Evolutionary conservation across 139 green algal species (phyloP).

Genomic region (Edaphochlamys debaryana): DNA sequence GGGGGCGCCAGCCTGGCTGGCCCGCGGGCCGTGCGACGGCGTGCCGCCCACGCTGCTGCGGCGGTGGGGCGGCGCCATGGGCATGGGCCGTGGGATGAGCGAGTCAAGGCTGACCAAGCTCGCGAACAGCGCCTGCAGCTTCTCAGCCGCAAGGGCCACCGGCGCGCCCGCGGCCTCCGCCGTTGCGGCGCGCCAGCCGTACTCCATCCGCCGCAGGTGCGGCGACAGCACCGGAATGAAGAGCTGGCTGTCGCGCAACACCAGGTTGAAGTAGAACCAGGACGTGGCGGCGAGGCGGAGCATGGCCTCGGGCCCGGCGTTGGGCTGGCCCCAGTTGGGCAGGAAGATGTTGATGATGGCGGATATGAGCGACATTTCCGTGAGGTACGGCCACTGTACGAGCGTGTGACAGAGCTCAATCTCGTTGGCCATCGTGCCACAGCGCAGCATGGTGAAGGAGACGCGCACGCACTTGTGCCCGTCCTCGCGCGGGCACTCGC

Average conservation of each 20-base stretch:
- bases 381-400: conserved; percentile 84
- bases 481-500: conserved; percentile 14
- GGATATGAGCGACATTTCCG: conserved; percentile 73
- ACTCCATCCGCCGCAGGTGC: conserved; percentile 27
- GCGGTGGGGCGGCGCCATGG: too few species aligned
- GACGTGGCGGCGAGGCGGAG: conserved; percentile 54
- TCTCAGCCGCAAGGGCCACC: conserved; percentile 12
- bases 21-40: too few species aligned
- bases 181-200: not conserved
- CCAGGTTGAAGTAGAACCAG: conserved; percentile 87
- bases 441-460: conserved; percentile 53
- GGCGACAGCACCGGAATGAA: conserved; percentile 54
- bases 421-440: conserved; percentile 71
- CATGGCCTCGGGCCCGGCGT: conserved; percentile 18
- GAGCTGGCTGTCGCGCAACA: conserved; percentile 72
- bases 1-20: too few species aligned
- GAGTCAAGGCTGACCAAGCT: too few species aligned
- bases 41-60: too few species aligned
- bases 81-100: too few species aligned
- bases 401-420: conserved; percentile 62
- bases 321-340: conserved; percentile 51
- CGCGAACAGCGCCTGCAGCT: conserved; percentile 39
- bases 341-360: conserved; percentile 77
- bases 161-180: not conserved
- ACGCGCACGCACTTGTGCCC: conserved; percentile 24